Evolutionary conservation across 2,329 filamentous ascomycete genomes (phyloP).

Genomic region (Apiospora malaysiana): DNA sequence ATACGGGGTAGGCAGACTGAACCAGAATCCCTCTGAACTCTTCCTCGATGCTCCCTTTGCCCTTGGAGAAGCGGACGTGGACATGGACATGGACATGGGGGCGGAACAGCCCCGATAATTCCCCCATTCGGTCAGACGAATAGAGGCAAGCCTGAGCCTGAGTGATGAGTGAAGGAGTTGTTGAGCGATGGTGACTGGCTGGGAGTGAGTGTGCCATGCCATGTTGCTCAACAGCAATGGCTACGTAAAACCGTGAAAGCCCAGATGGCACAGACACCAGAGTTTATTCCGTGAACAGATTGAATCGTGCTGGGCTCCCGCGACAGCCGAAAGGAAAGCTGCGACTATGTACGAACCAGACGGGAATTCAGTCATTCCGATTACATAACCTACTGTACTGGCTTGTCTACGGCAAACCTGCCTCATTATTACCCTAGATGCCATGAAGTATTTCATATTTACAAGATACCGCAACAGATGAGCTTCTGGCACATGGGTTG

Average conservation of each 20-base stretch:
- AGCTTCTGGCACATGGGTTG: neutral
- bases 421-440: neutral
- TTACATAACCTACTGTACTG: neutral
- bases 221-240: neutral
- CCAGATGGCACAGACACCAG: slow-evolving; percentile 7
- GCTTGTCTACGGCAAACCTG: neutral
- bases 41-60: slow-evolving; percentile 8
- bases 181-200: neutral
- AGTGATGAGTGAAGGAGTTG: neutral
- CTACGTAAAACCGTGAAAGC: slow-evolving; percentile 9
- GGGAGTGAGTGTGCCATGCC: neutral
- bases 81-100: neutral
- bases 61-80: neutral
- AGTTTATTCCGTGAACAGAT: slow-evolving; percentile 9
- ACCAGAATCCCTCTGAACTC: slow-evolving; percentile 11
- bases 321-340: slow-evolving; percentile 19
- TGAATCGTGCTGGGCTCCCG: slow-evolving; percentile 17
- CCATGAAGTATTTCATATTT: neutral
- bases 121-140: slow-evolving; percentile 4
- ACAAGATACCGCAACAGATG: neutral
- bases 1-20: neutral
- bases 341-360: neutral
- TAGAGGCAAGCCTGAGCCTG: neutral
- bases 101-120: slow-evolving; percentile 6
- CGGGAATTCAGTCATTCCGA: slow-evolving; percentile 13